These are phyloP conservation scores for Globisporangium recalcitrans DNA, from an alignment of 352 stramenopile genomes.

Conservation along the genomic window DNA sequence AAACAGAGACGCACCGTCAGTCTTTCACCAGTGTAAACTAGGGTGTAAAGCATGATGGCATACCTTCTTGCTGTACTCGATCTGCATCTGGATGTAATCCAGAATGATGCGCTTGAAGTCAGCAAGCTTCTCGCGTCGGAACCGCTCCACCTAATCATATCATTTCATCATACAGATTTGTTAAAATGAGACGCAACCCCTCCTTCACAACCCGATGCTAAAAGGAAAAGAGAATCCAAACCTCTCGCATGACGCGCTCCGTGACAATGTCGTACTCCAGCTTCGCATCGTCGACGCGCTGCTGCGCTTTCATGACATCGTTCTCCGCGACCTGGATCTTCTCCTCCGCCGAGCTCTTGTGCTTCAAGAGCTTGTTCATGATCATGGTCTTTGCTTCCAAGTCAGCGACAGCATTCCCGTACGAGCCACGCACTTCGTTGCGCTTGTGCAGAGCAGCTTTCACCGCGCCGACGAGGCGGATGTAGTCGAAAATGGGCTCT, in stretches of 20 bases:
- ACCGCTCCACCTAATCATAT: slow-evolving; percentile 84
- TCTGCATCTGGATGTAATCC: slow-evolving; percentile 96
- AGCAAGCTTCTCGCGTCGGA: slow-evolving; percentile 92
- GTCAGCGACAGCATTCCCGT: slow-evolving; percentile 81
- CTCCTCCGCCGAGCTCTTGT: slow-evolving; percentile 62
- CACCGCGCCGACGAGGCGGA: slow-evolving; percentile 93
- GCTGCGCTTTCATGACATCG: slow-evolving; percentile 76
- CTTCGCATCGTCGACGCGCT: slow-evolving; percentile 83
- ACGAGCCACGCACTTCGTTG: slow-evolving; percentile 89
- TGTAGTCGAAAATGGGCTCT: slow-evolving; percentile 95
- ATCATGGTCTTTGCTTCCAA: slow-evolving; percentile 78
- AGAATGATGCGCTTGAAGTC: slow-evolving; percentile 96
- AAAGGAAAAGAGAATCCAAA: neutral
- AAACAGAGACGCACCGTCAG: neutral
- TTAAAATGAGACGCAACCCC: neutral
- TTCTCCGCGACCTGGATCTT: slow-evolving; percentile 87
- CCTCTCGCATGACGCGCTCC: slow-evolving; percentile 92
- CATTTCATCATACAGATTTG: neutral
- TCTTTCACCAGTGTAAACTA: too few relatives aligned
- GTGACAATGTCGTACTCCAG: slow-evolving; percentile 93
- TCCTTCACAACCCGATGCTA: neutral
- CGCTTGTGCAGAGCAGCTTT: slow-evolving; percentile 91
- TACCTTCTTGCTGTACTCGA: slow-evolving; percentile 94
- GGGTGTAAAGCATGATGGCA: neutral
- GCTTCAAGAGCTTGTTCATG: slow-evolving; percentile 61